Evolutionary conservation across 352 stramenopile species (phyloP).

Genomic region (Globisporangium takayamanum): DNA sequence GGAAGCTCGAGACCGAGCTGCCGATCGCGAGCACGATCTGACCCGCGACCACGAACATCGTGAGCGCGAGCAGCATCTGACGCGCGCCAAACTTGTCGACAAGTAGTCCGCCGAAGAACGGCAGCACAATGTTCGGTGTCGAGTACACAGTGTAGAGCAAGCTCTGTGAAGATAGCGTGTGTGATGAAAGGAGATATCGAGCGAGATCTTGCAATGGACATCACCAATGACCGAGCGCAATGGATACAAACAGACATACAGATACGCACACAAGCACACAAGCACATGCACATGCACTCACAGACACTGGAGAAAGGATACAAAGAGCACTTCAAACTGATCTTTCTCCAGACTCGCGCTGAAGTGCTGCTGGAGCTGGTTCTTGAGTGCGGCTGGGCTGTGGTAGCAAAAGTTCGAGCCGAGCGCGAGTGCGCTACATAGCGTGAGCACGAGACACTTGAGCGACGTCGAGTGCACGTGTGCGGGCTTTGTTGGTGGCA

Average conservation of each 20-base stretch:
- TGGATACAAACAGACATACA: background rate
- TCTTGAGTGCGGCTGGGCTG: conserved; percentile 56
- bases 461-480: conserved; percentile 12
- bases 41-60: conserved; percentile 42
- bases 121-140: conserved; percentile 78
- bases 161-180: conserved; percentile 28
- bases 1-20: conserved; percentile 29
- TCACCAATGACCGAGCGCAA: background rate
- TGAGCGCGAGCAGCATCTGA: conserved; percentile 59
- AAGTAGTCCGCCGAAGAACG: conserved; percentile 76
- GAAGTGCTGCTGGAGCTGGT: conserved; percentile 55
- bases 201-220: background rate
- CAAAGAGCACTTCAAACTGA: conserved; percentile 35
- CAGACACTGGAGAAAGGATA: conserved; percentile 17
- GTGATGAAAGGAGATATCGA: background rate
- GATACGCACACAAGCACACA: background rate
- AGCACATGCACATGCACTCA: background rate
- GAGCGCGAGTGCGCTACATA: conserved; percentile 39
- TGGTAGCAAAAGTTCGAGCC: conserved; percentile 65
- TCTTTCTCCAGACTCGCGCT: conserved; percentile 21
- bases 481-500: background rate
- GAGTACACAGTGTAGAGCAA: conserved; percentile 85
- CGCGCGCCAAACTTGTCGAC: conserved; percentile 64
- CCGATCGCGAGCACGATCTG: conserved; percentile 72
- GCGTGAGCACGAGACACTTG: conserved; percentile 36